Base-by-base conservation (phyloP, 1,284 basidiomycete genomes). In the Apiotrichum akiyoshidainum region DNA sequence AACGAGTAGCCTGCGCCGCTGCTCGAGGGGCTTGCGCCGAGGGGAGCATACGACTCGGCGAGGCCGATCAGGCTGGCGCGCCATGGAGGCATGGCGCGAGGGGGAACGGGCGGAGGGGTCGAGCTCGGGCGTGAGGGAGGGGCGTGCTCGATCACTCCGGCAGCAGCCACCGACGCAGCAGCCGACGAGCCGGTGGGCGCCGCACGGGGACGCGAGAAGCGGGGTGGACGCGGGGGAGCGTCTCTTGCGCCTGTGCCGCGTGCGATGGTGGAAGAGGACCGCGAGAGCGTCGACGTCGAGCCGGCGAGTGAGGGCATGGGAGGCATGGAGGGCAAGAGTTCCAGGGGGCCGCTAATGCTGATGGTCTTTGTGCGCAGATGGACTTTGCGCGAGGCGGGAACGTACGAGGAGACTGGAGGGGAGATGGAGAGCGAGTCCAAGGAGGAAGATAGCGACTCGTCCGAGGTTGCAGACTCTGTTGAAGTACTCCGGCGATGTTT, bases 61-160 rank as follows among this genome's bases (percentile, higher is more conserved):
- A 60, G 47, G 44, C 14, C 21, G 44, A 60, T 44, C 37, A 60
- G 47, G 41, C 51, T 42, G 2, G 52, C 14, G 37, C 59, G 59
- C 55, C 59, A 57, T 3, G 49, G 44, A 0, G 54, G 44, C 39
- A 55, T 46, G 26, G 54, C 31, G 22, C 46, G 46, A 0, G 21
- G 46, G 13, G 54, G 46, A 14, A 44, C n/a, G 5, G 46, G 34
- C 9, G 54, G 54, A 1, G 46, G 10, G 26, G 35, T 33, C 21
- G 9, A 22, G 14, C 19, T 2, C 9, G 40, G 40, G 9, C 39
- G 50, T 5, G 22, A 5, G 8, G 40, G 39, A 7, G 50, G 40
- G 22, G 39, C 39, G 26, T 52, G 48, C 1, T 16, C 21, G 21
- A 50, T 17, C 9, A 14, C 12, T 9, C 31, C 14, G 12, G 46